Evolutionary conservation across 2,329 filamentous ascomycete genomes (phyloP), one percentile per base, ranked within the genome.

Genomic region (Microdochium nivale): DNA sequence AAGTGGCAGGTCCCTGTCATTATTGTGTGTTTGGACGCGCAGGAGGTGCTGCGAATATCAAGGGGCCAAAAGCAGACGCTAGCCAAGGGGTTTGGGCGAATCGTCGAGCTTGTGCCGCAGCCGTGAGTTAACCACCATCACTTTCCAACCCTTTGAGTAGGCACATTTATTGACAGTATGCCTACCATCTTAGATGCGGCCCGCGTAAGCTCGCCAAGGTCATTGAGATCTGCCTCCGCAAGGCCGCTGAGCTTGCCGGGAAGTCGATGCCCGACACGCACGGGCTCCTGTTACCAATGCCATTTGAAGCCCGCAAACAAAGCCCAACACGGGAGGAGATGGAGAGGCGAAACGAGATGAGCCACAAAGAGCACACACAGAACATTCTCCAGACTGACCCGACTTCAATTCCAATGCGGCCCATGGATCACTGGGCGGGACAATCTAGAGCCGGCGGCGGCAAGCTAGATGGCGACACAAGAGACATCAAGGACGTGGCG

Each of bases 101-200:
- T 63, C 46, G 57, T 66, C 5, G 64, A 66, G 53, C 57, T 66
- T 10, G 61, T 66, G 16, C 57, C 64, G 10, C 64, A 66, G 19
- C 64, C 64, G 64, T 64, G 55, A 59, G 62, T 59, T 11, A 14
- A 10, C 13, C 7, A 8, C n/a, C 3, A 25, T 25, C 14, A 33
- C 40, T 14, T n/a, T n/a, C n/a, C n/a, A n/a, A n/a, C n/a, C n/a
- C n/a, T n/a, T n/a, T n/a, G n/a, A n/a, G n/a, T n/a, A n/a, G n/a
- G n/a, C n/a, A n/a, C n/a, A n/a, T n/a, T n/a, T n/a, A n/a, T n/a
- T n/a, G n/a, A n/a, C n/a, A n/a, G n/a, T n/a, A n/a, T n/a, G n/a
- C n/a, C n/a, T n/a, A n/a, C n/a, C n/a, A 19, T 9, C 9, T 0
- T 14, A 62, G 58, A 25, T 62, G 57, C 43, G 64, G 64, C 2